Base-by-base conservation (phyloP, 192 early-diverging fungal genomes). In the Obelidium mucronatum region DNA sequence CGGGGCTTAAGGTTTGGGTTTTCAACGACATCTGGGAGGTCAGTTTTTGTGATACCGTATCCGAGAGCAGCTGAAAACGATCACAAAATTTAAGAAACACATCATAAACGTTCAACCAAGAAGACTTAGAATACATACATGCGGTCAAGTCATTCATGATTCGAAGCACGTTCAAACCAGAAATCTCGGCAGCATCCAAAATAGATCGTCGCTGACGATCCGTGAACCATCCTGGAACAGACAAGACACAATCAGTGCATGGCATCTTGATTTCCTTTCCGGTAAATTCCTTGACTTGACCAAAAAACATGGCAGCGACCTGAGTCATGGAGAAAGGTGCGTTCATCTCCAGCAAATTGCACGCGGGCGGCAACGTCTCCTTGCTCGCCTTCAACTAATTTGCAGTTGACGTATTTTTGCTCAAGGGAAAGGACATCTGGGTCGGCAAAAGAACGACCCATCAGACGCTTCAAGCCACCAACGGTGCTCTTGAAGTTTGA, bases 401-500 rank as follows among this genome's bases (percentile, higher is more conserved):
- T 90, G 76, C 91, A 87, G 76, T 93, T 94, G 75, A 97, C 90
- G 78, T 90, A 93, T 78, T 89, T 85, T 74, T 91, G 89, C 90
- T 97, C 97, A 42, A 92, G 78, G 69, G 90, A 86, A 74, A 88
- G 88, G 77, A 97, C 83, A 74, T 97, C 95, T 54, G 91, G 91
- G 80, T 97, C 96, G 35, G 82, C 81, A 81, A 89, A 95, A 54
- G 91, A 89, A 74, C 95, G 94, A 52, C 97, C 95, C 61, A 91
- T 86, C 58, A 98, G 82, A 74, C 97, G 95, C 90, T 98, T 98
- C 80, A 98, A 85, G 33, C 90, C 87, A 30, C 84, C 83, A 60
- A 97, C 89, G 78, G 97, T 98, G 86, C 96, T 96, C 84, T 97
- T 97, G 84, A 97, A 97, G 88, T 98, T 98, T 81, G 92, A 93